phyloP scores from a whole-genome alignment of 371 early-diverging fungal genomes.

The Nematocida ausubeli region DNA sequence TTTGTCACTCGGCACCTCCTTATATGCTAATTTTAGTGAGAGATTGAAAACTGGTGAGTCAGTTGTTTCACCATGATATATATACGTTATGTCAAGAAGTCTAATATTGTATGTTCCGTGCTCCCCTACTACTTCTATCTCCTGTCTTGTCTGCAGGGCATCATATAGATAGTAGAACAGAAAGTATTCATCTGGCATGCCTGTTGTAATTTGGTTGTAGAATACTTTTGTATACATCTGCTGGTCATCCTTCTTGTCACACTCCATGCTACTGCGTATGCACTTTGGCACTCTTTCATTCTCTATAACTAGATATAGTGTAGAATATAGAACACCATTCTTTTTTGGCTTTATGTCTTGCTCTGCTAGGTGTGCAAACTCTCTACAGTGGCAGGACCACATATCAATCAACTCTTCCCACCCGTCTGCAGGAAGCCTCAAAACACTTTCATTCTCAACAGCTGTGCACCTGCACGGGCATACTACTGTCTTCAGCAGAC shows the following conservation, averaged over 20 bases:
- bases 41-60: neutral
- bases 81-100: constrained; percentile 52
- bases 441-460: constrained; percentile 29
- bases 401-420: constrained; percentile 68
- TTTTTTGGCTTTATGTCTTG: constrained; percentile 52
- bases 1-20: neutral
- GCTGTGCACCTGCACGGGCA: constrained; percentile 42
- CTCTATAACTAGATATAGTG: constrained; percentile 60
- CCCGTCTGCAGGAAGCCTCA: constrained; percentile 61
- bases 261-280: neutral
- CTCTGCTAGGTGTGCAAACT: constrained; percentile 61
- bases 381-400: constrained; percentile 68
- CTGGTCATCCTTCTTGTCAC: neutral
- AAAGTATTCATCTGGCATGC: constrained; percentile 25
- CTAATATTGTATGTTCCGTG: constrained; percentile 54
- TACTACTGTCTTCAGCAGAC: constrained; percentile 2
- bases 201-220: constrained; percentile 45
- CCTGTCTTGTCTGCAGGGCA: constrained; percentile 51
- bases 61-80: constrained; percentile 7
- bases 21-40: constrained; percentile 9
- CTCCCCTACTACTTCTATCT: constrained; percentile 13
- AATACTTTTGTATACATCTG: constrained; percentile 30
- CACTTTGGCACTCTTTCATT: neutral
- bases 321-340: constrained; percentile 59
- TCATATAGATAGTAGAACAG: constrained; percentile 59